Conservation (phyloP, 2,329 filamentous ascomycete species). For the Calonectria fujianensis region DNA sequence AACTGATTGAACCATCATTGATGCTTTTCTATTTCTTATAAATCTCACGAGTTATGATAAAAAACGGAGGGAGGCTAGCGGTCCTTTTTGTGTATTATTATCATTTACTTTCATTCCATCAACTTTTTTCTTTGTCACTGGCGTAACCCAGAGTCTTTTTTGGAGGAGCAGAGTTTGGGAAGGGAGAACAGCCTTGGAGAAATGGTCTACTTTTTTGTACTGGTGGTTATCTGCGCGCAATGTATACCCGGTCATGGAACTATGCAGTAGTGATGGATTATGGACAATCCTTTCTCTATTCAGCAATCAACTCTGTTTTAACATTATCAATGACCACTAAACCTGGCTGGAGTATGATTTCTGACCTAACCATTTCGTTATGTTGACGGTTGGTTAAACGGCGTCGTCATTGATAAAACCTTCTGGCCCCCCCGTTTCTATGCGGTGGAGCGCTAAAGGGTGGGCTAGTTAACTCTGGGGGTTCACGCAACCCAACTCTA, state of each 20-base stretch:
- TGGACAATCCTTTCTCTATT: conserved; percentile 4
- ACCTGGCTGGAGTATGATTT: not conserved
- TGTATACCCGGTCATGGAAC: conserved; percentile 37
- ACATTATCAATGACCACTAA: not conserved
- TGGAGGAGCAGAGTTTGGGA: conserved; percentile 18
- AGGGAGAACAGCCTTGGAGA: not conserved
- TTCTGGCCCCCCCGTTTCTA: not conserved
- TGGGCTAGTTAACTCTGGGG: not conserved
- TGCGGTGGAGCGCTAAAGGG: not conserved
- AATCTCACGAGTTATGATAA: conserved; percentile 38
- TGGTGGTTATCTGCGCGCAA: conserved; percentile 6
- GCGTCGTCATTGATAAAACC: conserved; percentile 34
- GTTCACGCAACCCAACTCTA: conserved; percentile 7
- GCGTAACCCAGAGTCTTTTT: conserved; percentile 38
- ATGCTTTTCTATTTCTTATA: not conserved
- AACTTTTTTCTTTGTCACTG: conserved; percentile 27
- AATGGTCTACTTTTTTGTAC: conserved; percentile 4
- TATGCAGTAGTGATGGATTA: conserved; percentile 15
- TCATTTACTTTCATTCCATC: conserved; percentile 31
- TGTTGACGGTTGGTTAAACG: not conserved
- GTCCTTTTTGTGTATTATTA: conserved; percentile 17
- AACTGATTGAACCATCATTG: conserved; percentile 38
- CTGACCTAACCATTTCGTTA: not conserved
- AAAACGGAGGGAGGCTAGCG: conserved; percentile 24
- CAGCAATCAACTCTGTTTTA: conserved; percentile 6